Conservation (phyloP, 1,139 yeast species). For the Sugiyamaella pinicola region DNA sequence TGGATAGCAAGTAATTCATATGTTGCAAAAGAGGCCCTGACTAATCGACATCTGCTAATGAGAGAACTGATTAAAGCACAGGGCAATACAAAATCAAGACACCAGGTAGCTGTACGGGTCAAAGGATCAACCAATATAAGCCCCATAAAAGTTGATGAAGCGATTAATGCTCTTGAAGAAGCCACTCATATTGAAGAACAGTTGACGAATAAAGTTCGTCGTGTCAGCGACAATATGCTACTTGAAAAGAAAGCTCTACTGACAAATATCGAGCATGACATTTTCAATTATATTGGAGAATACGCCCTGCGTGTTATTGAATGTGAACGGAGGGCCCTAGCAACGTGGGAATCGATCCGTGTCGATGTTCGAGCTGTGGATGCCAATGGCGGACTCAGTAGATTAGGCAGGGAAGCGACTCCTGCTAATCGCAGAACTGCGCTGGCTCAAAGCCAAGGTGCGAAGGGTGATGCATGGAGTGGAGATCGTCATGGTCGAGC, state of each 20-base stretch:
- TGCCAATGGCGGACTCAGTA: slow-evolving; percentile 75
- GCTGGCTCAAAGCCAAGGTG: slow-evolving; percentile 51
- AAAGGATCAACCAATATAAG: slow-evolving; percentile 76
- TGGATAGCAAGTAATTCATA: slow-evolving; percentile 73
- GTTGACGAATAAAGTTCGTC: slow-evolving; percentile 68
- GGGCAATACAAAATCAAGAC: slow-evolving; percentile 67
- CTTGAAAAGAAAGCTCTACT: slow-evolving; percentile 65
- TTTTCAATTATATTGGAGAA: slow-evolving; percentile 57
- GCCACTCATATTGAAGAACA: slow-evolving; percentile 81
- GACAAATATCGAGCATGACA: slow-evolving; percentile 56
- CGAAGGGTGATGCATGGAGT: slow-evolving; percentile 63
- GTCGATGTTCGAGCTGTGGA: slow-evolving; percentile 77
- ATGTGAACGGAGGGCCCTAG: slow-evolving; percentile 78
- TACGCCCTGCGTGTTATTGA: slow-evolving; percentile 76
- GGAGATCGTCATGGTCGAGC: slow-evolving; percentile 49
- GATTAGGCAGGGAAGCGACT: slow-evolving; percentile 75
- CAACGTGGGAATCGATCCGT: slow-evolving; percentile 73
- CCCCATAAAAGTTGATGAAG: slow-evolving; percentile 89
- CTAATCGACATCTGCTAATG: slow-evolving; percentile 90
- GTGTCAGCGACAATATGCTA: slow-evolving; percentile 85
- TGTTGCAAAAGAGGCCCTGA: slow-evolving; percentile 86
- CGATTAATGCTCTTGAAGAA: slow-evolving; percentile 73
- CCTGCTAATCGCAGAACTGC: slow-evolving; percentile 37
- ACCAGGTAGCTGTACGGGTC: slow-evolving; percentile 71
- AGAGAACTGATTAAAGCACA: slow-evolving; percentile 84